Evolutionary conservation across 768 basidiomycete species (phyloP).

Genomic region (Phlegmacium glaucopus): DNA sequence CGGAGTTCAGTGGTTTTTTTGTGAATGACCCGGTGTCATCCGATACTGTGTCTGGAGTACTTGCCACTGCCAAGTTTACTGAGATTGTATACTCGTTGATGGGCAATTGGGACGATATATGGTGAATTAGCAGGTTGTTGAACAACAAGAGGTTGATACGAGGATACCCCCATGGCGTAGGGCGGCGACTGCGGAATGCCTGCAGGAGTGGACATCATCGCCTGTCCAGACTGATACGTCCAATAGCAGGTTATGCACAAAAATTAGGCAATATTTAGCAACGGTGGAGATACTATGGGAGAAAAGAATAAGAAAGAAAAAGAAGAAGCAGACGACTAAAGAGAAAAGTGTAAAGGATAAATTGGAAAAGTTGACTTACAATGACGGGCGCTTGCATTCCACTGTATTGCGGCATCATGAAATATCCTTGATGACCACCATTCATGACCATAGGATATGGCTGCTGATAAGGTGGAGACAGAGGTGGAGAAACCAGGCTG

Average conservation of each 20-base stretch:
- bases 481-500: slow-evolving; percentile 17
- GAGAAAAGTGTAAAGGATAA: slow-evolving; percentile 1
- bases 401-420: slow-evolving; percentile 19
- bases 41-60: slow-evolving; percentile 10
- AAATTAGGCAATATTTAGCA: slow-evolving; percentile 9
- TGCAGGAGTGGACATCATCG: slow-evolving; percentile 1
- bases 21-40: background rate
- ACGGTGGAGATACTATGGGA: slow-evolving; percentile 3
- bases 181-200: background rate
- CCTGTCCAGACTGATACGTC: no score
- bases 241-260: slow-evolving; percentile 5
- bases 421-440: slow-evolving; percentile 17
- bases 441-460: slow-evolving; percentile 12
- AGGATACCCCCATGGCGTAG: no score
- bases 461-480: slow-evolving; percentile 20
- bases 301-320: slow-evolving; percentile 6
- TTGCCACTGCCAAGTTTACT: slow-evolving; percentile 2
- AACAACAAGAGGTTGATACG: no score
- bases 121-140: background rate
- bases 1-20: background rate
- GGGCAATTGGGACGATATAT: slow-evolving; percentile 6
- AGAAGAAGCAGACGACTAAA: slow-evolving; percentile 4
- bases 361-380: slow-evolving; percentile 17
- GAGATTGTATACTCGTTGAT: slow-evolving; percentile 11
- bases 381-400: slow-evolving; percentile 17